phyloP scores from a whole-genome alignment of 225 moss, liverwort and hornwort genomes.

The Ulota crispa region DNA sequence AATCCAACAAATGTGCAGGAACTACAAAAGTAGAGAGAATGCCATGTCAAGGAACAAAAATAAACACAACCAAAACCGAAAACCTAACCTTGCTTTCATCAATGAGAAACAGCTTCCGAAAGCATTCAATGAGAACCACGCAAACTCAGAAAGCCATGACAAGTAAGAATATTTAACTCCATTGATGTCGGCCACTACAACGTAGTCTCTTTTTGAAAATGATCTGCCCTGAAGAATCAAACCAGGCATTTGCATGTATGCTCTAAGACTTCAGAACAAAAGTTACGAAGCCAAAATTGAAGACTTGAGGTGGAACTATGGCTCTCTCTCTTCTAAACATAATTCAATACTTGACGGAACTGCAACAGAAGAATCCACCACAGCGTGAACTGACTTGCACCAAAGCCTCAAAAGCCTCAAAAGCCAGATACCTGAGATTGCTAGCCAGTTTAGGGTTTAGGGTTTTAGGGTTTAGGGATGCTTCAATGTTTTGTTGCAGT shows the following conservation, averaged over 20 bases:
- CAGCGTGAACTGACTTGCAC: not conserved
- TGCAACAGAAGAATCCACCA: not conserved
- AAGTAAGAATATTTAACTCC: not conserved
- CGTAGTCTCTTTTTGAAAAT: not conserved
- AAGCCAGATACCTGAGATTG: not conserved
- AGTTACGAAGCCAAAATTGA: not conserved
- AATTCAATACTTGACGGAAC: not conserved
- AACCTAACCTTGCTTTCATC: not conserved
- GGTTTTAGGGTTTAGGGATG: not conserved
- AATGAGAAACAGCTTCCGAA: not conserved
- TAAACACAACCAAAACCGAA: not conserved
- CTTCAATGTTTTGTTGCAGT: not conserved
- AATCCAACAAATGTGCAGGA: not conserved
- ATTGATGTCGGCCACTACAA: slow-evolving; percentile 4
- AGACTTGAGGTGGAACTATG: not conserved
- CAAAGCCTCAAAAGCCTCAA: slow-evolving; percentile 13
- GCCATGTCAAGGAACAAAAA: not conserved
- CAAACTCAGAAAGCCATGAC: slow-evolving; percentile 9
- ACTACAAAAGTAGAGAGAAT: not conserved
- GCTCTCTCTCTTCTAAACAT: not conserved
- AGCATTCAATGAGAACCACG: not conserved
- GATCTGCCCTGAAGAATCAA: not conserved
- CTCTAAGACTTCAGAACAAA: not conserved
- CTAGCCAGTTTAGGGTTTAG: not conserved
- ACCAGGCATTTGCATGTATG: not conserved